phyloP scores from a whole-genome alignment of 2,329 filamentous ascomycete genomes.

The Trichoderma asperellum region DNA sequence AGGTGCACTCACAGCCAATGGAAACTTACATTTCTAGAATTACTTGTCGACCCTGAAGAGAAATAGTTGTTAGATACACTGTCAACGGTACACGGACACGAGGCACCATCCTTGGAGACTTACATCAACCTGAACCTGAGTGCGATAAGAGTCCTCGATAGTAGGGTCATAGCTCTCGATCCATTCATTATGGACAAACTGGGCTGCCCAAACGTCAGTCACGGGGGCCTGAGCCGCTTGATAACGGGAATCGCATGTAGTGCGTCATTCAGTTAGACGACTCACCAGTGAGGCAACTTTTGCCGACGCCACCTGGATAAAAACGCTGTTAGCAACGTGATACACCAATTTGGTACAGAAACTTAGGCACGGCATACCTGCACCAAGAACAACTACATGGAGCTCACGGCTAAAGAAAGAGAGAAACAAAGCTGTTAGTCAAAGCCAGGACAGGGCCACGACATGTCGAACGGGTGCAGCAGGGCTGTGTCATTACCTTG shows the following conservation, averaged over 20 bases:
- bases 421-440: background rate
- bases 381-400: conserved; percentile 80
- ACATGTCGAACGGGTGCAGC: background rate
- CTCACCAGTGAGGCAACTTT: conserved; percentile 88
- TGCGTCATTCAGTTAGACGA: conserved; percentile 24
- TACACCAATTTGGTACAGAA: conserved; percentile 8
- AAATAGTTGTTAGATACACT: conserved; percentile 39
- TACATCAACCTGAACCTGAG: conserved; percentile 81
- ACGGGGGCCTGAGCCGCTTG: conserved; percentile 17
- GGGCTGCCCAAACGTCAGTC: conserved; percentile 58
- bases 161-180: conserved; percentile 85
- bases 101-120: conserved; percentile 54
- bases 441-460: background rate
- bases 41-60: conserved; percentile 75
- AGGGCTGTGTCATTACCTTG: conserved; percentile 33
- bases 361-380: conserved; percentile 58
- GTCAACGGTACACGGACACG: background rate
- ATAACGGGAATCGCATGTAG: background rate
- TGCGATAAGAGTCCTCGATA: conserved; percentile 77
- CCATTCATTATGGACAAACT: conserved; percentile 94
- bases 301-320: conserved; percentile 87
- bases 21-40: conserved; percentile 79
- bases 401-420: conserved; percentile 69
- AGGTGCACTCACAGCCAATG: background rate
- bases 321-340: conserved; percentile 34